Percentiles rank a stretch among this genome's conserved stretches.
Evolutionary conservation across 345 rosid genomes (phyloP).

Genomic region (Hypericum androsaemum): DNA sequence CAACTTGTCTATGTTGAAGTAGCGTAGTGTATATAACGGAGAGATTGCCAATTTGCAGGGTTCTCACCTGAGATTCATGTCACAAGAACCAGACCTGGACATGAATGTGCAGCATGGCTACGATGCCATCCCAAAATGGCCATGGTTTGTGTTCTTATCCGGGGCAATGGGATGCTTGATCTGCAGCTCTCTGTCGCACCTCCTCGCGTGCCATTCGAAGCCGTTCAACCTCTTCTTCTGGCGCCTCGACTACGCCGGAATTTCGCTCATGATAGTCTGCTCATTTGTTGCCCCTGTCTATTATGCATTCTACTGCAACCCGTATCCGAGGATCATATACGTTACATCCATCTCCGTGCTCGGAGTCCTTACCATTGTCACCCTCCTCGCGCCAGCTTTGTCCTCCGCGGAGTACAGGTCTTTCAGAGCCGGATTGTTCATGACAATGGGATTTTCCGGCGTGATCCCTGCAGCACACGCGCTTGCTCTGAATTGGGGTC

Average conservation of each 20-base stretch:
- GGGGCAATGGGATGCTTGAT: slow-evolving; percentile 86
- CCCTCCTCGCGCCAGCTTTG: slow-evolving; percentile 65
- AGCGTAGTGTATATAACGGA: no score
- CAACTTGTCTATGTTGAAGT: no score
- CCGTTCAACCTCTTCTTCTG: slow-evolving; percentile 69
- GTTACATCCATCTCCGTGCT: slow-evolving; percentile 55
- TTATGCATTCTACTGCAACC: slow-evolving; percentile 70
- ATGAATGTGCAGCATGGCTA: slow-evolving; percentile 2
- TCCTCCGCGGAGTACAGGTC: slow-evolving; percentile 53
- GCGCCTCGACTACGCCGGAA: slow-evolving; percentile 93
- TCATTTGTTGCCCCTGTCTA: slow-evolving; percentile 89
- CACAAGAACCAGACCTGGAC: no score
- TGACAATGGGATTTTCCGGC: slow-evolving; percentile 83
- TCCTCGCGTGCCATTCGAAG: slow-evolving; percentile 82
- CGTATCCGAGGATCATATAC: slow-evolving; percentile 46
- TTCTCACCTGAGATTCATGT: no score
- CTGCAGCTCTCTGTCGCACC: slow-evolving; percentile 90
- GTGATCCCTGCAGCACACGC: slow-evolving; percentile 72
- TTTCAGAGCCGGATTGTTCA: slow-evolving; percentile 67
- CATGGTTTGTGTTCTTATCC: slow-evolving; percentile 74
- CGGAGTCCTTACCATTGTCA: slow-evolving; percentile 59
- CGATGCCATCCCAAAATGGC: slow-evolving; percentile 55
- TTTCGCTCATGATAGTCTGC: slow-evolving; percentile 81
- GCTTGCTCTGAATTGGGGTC: slow-evolving; percentile 53
- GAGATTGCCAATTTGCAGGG: no score